phyloP scores from a whole-genome alignment of 2,329 filamentous ascomycete genomes.

The Calonectria pauciramosa region DNA sequence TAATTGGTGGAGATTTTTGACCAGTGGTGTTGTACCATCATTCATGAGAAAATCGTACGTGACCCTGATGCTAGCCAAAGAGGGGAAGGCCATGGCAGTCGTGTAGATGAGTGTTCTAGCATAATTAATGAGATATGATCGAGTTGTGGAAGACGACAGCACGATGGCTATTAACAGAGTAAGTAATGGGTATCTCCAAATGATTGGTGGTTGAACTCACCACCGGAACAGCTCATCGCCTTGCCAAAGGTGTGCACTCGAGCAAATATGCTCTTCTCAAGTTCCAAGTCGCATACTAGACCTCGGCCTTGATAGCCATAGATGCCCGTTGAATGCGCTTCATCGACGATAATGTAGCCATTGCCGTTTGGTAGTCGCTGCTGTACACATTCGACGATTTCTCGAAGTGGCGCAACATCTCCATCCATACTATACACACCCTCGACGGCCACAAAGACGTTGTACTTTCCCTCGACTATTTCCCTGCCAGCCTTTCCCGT shows the following conservation, averaged over 20 bases:
- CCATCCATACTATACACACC: conserved; percentile 89
- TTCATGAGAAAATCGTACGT: conserved; percentile 69
- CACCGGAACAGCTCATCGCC: conserved; percentile 77
- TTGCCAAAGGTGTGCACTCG: conserved; percentile 78
- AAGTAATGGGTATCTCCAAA: background rate
- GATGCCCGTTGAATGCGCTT: conserved; percentile 76
- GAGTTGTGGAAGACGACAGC: conserved; percentile 70
- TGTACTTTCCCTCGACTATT: conserved; percentile 56
- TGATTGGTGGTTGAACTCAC: conserved; percentile 57
- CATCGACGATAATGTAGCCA: conserved; percentile 75
- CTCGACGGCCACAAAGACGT: conserved; percentile 78
- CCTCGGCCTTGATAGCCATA: conserved; percentile 70
- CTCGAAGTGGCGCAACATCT: conserved; percentile 74
- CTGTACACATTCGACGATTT: conserved; percentile 72
- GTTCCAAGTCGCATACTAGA: conserved; percentile 67
- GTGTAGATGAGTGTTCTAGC: conserved; percentile 83
- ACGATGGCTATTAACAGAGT: conserved; percentile 59
- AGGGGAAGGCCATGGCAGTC: conserved; percentile 75
- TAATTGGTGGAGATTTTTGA: conserved; percentile 50
- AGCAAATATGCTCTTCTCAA: conserved; percentile 69
- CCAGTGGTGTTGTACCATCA: conserved; percentile 59
- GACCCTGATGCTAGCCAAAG: conserved; percentile 69
- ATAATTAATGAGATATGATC: conserved; percentile 80
- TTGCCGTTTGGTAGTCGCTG: conserved; percentile 68
- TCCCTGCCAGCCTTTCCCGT: conserved; percentile 47